A percentile compares a stretch with the other conserved stretches of the same genome.
Conservation (phyloP, 2,329 filamentous ascomycete genomes). For the Pseudogymnoascus sp. region DNA sequence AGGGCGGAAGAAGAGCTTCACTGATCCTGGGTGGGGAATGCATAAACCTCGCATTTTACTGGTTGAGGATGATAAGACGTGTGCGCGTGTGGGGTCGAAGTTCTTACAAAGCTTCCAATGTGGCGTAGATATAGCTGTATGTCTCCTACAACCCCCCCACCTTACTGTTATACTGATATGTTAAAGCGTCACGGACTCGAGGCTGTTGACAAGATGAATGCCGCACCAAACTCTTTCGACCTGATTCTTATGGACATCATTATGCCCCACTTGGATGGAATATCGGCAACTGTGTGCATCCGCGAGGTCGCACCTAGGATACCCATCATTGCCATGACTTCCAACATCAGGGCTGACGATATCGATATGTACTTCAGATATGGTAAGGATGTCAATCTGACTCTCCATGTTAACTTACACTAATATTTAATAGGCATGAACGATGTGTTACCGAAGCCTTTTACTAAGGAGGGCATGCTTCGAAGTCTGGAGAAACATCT, state of each 20-base stretch:
- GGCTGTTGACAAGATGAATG: constrained; percentile 75
- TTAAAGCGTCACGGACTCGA: constrained; percentile 73
- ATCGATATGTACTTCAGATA: constrained; percentile 96
- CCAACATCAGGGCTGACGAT: constrained; percentile 92
- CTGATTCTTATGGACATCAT: constrained; percentile 89
- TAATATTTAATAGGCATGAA: constrained; percentile 68
- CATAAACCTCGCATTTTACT: constrained; percentile 73
- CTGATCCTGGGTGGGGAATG: constrained; percentile 46
- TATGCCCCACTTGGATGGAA: constrained; percentile 92
- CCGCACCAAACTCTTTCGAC: constrained; percentile 43
- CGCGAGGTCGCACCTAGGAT: constrained; percentile 73
- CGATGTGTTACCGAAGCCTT: constrained; percentile 92
- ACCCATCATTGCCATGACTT: constrained; percentile 97
- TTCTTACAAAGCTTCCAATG: constrained; percentile 59
- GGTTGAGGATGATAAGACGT: constrained; percentile 73
- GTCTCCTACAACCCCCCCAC: constrained; percentile 20
- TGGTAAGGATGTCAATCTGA: constrained; percentile 49
- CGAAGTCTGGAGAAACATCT: constrained; percentile 85
- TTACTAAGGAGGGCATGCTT: constrained; percentile 79
- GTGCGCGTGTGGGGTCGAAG: constrained; percentile 58
- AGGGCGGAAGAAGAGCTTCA: constrained; percentile 33
- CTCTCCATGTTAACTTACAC: constrained; percentile 6
- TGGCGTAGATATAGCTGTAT: constrained; percentile 58
- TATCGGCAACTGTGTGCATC: constrained; percentile 89
- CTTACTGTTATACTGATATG: constrained; percentile 18